Percentiles rank a stretch among this genome's conserved stretches.
phyloP scores from a whole-genome alignment of 2,329 filamentous ascomycete species.

The Arthrobotrys musiformis region DNA sequence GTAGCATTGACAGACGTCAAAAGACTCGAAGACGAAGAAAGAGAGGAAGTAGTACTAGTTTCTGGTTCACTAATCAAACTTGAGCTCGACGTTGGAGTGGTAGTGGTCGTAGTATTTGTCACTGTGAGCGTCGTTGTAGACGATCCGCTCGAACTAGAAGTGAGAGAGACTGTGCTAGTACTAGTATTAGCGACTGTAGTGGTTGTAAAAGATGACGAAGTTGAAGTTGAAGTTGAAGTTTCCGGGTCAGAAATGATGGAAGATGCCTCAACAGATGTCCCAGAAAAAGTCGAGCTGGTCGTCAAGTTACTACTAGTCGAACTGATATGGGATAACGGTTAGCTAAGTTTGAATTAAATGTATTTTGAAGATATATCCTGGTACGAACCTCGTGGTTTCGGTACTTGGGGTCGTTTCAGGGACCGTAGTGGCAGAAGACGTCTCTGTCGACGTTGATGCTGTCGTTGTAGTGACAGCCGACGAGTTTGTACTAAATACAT shows the following conservation, averaged over 20 bases:
- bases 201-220: not conserved
- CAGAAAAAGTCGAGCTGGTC: not conserved
- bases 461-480: not conserved
- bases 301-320: not conserved
- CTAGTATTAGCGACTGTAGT: conserved; percentile 5
- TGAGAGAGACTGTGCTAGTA: not conserved
- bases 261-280: conserved; percentile 12
- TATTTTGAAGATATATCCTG: not conserved
- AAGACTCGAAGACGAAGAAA: conserved; percentile 4
- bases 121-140: not conserved
- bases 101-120: not conserved
- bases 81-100: conserved; percentile 1
- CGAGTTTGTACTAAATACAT: not conserved
- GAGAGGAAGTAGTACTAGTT: not conserved
- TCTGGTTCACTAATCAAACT: conserved; percentile 18
- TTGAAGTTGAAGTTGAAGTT: conserved; percentile 13
- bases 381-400: not conserved
- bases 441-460: not conserved
- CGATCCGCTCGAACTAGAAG: not conserved
- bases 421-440: not conserved
- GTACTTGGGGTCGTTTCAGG: conserved; percentile 5
- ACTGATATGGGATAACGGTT: not conserved
- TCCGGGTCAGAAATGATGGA: conserved; percentile 27
- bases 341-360: not conserved
- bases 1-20: conserved; percentile 37